Conservation (phyloP, 2,329 filamentous ascomycete species). For the Clonostachys rhizophaga region DNA sequence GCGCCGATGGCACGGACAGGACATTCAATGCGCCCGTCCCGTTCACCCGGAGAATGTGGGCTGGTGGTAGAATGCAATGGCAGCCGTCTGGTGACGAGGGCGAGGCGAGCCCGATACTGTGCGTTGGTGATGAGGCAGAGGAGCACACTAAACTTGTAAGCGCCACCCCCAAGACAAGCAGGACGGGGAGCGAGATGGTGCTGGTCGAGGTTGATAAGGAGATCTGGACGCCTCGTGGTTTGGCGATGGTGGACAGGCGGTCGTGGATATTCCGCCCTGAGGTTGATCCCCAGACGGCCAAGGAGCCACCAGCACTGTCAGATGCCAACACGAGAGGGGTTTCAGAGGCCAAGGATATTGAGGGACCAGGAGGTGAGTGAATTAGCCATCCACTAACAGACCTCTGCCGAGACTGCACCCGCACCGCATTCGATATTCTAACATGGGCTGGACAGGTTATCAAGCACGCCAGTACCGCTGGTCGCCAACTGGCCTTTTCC, state of each 20-base stretch:
- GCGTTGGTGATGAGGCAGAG: conserved; percentile 48
- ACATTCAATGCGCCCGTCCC: conserved; percentile 55
- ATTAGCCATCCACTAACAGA: not conserved
- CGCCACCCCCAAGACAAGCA: conserved; percentile 49
- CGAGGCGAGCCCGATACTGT: conserved; percentile 18
- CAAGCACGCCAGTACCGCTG: conserved; percentile 26
- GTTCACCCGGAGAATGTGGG: conserved; percentile 65
- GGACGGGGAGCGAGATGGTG: conserved; percentile 55
- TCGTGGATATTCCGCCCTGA: conserved; percentile 40
- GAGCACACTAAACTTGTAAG: conserved; percentile 52
- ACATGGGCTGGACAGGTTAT: not conserved
- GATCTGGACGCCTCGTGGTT: conserved; percentile 43
- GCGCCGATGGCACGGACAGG: conserved; percentile 54
- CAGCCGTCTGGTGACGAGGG: not conserved
- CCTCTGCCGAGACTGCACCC: not conserved
- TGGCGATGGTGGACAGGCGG: conserved; percentile 50
- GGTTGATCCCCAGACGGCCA: conserved; percentile 11
- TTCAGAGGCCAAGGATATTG: conserved; percentile 16
- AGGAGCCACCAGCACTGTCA: conserved; percentile 10
- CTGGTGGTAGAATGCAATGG: conserved; percentile 56
- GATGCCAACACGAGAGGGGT: conserved; percentile 9
- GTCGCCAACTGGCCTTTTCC: conserved; percentile 58
- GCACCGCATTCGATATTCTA: not conserved
- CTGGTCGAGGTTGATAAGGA: conserved; percentile 61
- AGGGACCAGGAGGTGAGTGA: not conserved